Evolutionary conservation across 139 green algal species (phyloP), one percentile per base, ranked within the genome.

Genomic region (Chlamydomonas sp.): DNA sequence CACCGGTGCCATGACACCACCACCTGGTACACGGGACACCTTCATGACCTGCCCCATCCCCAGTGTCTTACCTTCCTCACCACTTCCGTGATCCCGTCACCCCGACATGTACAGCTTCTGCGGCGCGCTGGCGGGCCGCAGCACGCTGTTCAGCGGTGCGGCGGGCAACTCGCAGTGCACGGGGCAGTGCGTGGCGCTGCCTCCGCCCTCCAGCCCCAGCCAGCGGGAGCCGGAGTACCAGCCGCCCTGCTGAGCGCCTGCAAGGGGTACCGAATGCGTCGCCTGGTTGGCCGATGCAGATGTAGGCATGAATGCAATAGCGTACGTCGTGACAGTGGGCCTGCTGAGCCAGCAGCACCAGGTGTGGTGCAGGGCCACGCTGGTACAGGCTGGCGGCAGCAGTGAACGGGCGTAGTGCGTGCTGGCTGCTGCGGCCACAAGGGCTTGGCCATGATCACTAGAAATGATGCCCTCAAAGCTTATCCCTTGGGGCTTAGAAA

Each of bases 111-210:
- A 1, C 74, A 88, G 84, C 5, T 83, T 83, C 17, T 88, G 84
- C 75, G 84, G 84, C 12, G 84, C 49, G 15, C 5, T 88, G 18
- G 6, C 75, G 5, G 75, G 75, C 20, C 75, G 84, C 4, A 88
- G 77, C 49, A 2, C 69, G 57, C 69, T 88, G 75, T 88, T 88
- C 66, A 88, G 75, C 64, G 84, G 75, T 20, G 75, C 75, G 0
- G 84, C 84, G 0, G 84, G 84, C n/a, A 88, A 88, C 66, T 5
- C 14, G 3, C 63, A 74, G 20, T 88, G 84, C 76, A 88, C 75
- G 2, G 84, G 84, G 75, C 75, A 83, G 18, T 88, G 84, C 64
- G 75, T 83, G 31, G 7, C 79, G 75, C n/a, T 57, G 17, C 63
- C 73, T 1, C n/a, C 3, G 4, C 60, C 7, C 17, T 4, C 31